Base-by-base conservation (phyloP, 805 yeast species). In the Starmerella vitae region DNA sequence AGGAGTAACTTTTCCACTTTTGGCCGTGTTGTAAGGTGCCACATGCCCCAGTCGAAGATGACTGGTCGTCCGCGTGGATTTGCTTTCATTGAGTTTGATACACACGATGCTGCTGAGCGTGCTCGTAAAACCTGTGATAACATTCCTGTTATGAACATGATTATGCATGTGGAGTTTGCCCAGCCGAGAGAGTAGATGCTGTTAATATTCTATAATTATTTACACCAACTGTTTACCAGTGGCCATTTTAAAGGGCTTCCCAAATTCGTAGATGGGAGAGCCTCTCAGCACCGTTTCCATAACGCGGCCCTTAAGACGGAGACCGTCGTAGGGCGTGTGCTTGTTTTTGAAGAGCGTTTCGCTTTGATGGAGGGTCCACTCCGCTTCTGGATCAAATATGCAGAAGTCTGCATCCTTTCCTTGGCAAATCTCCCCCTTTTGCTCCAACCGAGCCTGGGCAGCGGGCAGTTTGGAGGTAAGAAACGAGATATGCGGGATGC, bases 31-130 rank as follows among this genome's bases (percentile, higher is more conserved):
- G 73, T 72, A 54, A 79, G 94, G 65, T 81, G 80, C 50, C 78
- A 79, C 47, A 69, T 91, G 43, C 85, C 85, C 44, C 80, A 82
- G 67, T 82, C 85, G 65, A 79, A 84, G 65, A 94, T 81, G 54
- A 91, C 97, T 20, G 91, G 94, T 49, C 78, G 78, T 62, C 81
- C 94, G 33, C 80, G 84, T 65, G 99, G 99, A 57, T 76, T 88
- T 62, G 97, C 97, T 5, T 91, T 83, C 62, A 93, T 86, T 49
- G 78, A 88, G 44, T 72, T 70, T 43, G 70, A 76, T 41, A 74
- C 74, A 56, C 50, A 40, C 20, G 60, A 62, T 42, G 66, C 64
- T 50, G 98, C 97, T 32, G 77, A 80, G 62, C 61, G 59, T 49
- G 97, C 95, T 37, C 66, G 79, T 63, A 76, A 79, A 46, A 58